These are phyloP conservation scores for Trichosporon coremiiforme DNA, from an alignment of 1,284 basidiomycete species.

Conservation along the genomic window DNA sequence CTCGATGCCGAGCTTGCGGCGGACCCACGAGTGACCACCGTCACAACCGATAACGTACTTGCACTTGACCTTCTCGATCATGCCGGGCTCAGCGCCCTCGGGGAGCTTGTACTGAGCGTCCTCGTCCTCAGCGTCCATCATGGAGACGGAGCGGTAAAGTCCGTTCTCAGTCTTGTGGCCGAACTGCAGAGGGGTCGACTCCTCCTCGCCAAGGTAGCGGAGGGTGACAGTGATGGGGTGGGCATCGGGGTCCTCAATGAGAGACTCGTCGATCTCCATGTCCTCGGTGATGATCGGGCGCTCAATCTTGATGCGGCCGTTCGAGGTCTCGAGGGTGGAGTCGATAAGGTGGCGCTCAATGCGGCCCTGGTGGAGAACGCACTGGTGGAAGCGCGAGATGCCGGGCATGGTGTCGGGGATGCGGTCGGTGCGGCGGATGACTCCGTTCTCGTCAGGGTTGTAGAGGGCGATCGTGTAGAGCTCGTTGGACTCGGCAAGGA, in stretches of 20 bases:
- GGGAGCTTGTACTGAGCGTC: constrained; percentile 32
- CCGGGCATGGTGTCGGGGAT: constrained; percentile 34
- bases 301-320: constrained; percentile 28
- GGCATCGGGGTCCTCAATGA: constrained; percentile 30
- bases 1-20: constrained; percentile 32
- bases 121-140: constrained; percentile 32
- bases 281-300: constrained; percentile 30
- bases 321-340: constrained; percentile 29
- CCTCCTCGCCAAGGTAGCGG: constrained; percentile 32
- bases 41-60: constrained; percentile 44
- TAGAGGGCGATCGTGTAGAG: constrained; percentile 30
- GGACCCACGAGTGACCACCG: constrained; percentile 40
- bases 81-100: constrained; percentile 26
- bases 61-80: constrained; percentile 33
- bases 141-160: constrained; percentile 31
- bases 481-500: constrained; percentile 31
- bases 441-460: constrained; percentile 34
- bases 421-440: constrained; percentile 32
- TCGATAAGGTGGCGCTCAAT: constrained; percentile 34
- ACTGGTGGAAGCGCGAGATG: constrained; percentile 35
- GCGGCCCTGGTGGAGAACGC: constrained; percentile 32
- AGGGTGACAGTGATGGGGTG: constrained; percentile 30
- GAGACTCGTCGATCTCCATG: constrained; percentile 29
- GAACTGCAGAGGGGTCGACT: constrained; percentile 29
- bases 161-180: constrained; percentile 33